Evolutionary conservation across 108 stramenopile species (phyloP).

Genomic region (Phaeodactylum tricornutum): DNA sequence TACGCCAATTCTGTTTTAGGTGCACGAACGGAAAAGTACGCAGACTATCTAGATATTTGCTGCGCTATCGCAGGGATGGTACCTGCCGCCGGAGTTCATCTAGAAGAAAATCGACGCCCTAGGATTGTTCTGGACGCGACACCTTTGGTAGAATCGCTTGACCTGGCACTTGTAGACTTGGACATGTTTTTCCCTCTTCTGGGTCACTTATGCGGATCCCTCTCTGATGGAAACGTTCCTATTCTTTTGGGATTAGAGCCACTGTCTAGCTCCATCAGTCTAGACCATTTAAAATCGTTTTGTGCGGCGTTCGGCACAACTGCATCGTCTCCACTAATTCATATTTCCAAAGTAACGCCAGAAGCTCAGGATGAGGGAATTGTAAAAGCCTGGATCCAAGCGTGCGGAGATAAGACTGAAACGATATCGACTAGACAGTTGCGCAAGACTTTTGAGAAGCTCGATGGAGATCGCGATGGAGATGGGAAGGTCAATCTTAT

Average conservation of each 20-base stretch:
- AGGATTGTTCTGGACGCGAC: slow-evolving; percentile 43
- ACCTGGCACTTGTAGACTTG: slow-evolving; percentile 13
- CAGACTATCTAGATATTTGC: slow-evolving; percentile 83
- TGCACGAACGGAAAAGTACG: slow-evolving; percentile 76
- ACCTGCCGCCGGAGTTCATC: slow-evolving; percentile 46
- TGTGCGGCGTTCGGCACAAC: slow-evolving; percentile 84
- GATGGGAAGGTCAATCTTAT: slow-evolving; percentile 37
- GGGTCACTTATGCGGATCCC: slow-evolving; percentile 60
- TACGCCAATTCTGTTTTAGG: slow-evolving; percentile 71
- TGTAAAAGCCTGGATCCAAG: not conserved
- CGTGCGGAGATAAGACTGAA: not conserved
- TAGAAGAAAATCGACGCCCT: slow-evolving; percentile 39
- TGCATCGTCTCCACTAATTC: slow-evolving; percentile 62
- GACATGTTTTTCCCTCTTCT: slow-evolving; percentile 57
- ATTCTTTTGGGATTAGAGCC: slow-evolving; percentile 58
- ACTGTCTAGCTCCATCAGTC: slow-evolving; percentile 20
- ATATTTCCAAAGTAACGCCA: slow-evolving; percentile 69
- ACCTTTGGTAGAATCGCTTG: slow-evolving; percentile 9
- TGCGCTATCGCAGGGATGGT: slow-evolving; percentile 62
- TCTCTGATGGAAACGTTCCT: slow-evolving; percentile 66
- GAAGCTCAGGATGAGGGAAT: slow-evolving; percentile 34
- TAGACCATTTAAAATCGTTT: slow-evolving; percentile 71
- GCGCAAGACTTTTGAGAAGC: slow-evolving; percentile 14
- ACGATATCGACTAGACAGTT: slow-evolving; percentile 10
- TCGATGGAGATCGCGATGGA: slow-evolving; percentile 19